Evolutionary conservation across 2,329 filamentous ascomycete species (phyloP), one percentile per base, ranked within the genome.

Genomic region (Curvularia spicifera): DNA sequence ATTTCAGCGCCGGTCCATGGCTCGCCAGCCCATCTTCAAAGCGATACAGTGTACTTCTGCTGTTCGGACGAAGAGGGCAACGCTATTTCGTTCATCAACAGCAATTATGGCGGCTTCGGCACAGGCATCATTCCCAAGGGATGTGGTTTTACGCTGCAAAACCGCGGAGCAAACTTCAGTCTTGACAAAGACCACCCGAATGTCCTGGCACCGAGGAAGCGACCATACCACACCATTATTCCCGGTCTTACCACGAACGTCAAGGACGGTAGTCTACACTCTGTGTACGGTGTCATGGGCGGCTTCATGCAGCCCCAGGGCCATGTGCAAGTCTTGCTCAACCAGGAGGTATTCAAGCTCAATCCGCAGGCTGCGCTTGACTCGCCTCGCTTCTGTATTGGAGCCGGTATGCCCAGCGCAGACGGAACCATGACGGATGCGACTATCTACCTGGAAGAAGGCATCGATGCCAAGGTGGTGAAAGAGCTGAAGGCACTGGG

Each of bases 281-380:
- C 87, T 4, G 90, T 96, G 0, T 97, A 94, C 70, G 95, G 95
- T 52, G 94, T 98, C 59, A 98, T 98, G 95, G 95, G 95, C 51
- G 94, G 93, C 2, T 98, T 96, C 78, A 98, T 98, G 91, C 95
- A 99, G 79, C 95, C 95, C 0, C 95, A 98, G 78, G 95, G 94
- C 22, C 95, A 98, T 60, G 89, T 98, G 0, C 95, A 98, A 77
- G 93, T 97, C 0, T 79, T 99, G 9, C 82, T 98, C 1, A 96
- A 96, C 65, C 93, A 96, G 85, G 78, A 96, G 0, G 86, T 93
- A 0, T 96, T 93, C 68, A 87, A 88, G 1, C 82, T 92, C 52
- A 89, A 89, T 62, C 93, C 93, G 0, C 95, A 99, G 78, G 87
- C 91, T 58, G 93, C 94, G 2, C 84, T 98, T 0, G 95, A 99